Evolutionary conservation across 31 red algal genomes (phyloP).

Genomic region (Odonthalia washingtoniensis): DNA sequence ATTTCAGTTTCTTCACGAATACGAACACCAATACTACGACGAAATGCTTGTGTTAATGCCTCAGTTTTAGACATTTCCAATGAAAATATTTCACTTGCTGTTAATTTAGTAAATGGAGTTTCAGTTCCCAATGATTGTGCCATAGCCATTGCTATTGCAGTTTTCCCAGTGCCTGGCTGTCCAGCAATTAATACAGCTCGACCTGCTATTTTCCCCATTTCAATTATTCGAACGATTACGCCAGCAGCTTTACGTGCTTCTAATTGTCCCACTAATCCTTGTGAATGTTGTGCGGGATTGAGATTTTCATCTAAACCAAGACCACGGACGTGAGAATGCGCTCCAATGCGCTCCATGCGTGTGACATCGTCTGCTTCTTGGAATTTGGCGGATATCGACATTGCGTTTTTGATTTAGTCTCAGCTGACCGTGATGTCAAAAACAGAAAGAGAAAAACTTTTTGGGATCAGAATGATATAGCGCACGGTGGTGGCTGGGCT

Average conservation of each 20-base stretch:
- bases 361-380: constrained; percentile 61
- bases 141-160: constrained; percentile 98
- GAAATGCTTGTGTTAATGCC: constrained; percentile 90
- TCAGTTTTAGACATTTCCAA: constrained; percentile 98
- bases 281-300: constrained; percentile 58
- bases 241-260: constrained; percentile 93
- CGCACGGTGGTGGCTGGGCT: no score
- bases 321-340: constrained; percentile 96
- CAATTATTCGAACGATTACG: constrained; percentile 92
- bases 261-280: constrained; percentile 95
- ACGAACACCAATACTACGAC: constrained; percentile 92
- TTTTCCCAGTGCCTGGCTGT: constrained; percentile 96
- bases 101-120: constrained; percentile 98
- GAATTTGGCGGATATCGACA: constrained; percentile 1
- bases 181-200: constrained; percentile 95
- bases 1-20: constrained; percentile 98
- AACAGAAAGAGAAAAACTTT: no score
- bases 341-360: constrained; percentile 93
- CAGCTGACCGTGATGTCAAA: no score
- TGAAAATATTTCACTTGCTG: constrained; percentile 95
- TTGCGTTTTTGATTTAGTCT: no score
- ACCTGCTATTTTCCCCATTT: constrained; percentile 85
- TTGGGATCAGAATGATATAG: no score
- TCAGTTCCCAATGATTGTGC: constrained; percentile 88
- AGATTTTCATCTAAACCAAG: constrained; percentile 88